A percentile compares a stretch with the other conserved stretches of the same genome.
These are phyloP conservation scores for Endoconidiophora polonica DNA, from an alignment of 2,329 filamentous ascomycete species.

Conservation along the genomic window DNA sequence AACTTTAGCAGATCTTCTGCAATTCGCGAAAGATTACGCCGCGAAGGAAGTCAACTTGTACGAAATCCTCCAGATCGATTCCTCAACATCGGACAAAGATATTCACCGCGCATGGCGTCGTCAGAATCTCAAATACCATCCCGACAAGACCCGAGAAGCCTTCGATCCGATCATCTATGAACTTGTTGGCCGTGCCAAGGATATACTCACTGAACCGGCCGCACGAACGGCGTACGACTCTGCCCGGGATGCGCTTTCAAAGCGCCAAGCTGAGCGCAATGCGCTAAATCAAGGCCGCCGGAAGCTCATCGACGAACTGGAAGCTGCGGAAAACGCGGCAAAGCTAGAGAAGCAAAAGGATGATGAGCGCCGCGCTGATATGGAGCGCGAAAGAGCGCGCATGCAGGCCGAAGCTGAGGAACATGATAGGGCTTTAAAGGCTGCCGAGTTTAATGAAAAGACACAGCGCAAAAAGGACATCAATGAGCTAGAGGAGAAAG, in stretches of 20 bases:
- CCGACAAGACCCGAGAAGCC: conserved; percentile 66
- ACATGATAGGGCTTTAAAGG: not conserved
- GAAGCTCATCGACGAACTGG: conserved; percentile 73
- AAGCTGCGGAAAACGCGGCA: conserved; percentile 54
- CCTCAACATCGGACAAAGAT: conserved; percentile 49
- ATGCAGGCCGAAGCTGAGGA: conserved; percentile 21
- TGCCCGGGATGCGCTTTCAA: conserved; percentile 51
- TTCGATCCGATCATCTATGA: conserved; percentile 75
- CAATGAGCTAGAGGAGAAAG: conserved; percentile 19
- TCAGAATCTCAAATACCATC: conserved; percentile 77
- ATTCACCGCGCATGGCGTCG: conserved; percentile 74
- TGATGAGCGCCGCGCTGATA: conserved; percentile 22
- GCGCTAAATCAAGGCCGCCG: conserved; percentile 56
- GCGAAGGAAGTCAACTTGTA: conserved; percentile 58
- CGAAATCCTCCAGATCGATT: conserved; percentile 42
- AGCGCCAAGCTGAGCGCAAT: conserved; percentile 54
- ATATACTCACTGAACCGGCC: conserved; percentile 56
- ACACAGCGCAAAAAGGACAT: conserved; percentile 17
- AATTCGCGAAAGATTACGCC: conserved; percentile 41
- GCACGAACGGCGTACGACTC: conserved; percentile 65
- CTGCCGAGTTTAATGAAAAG: conserved; percentile 4
- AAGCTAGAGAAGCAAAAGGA: conserved; percentile 40
- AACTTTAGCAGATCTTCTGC: conserved; percentile 30
- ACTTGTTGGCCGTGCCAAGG: conserved; percentile 68
- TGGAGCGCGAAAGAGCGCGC: conserved; percentile 22